Evolutionary conservation across 1,284 basidiomycete genomes (phyloP), one percentile per base, ranked within the genome.

Genomic region (Rhizoctonia solani): DNA sequence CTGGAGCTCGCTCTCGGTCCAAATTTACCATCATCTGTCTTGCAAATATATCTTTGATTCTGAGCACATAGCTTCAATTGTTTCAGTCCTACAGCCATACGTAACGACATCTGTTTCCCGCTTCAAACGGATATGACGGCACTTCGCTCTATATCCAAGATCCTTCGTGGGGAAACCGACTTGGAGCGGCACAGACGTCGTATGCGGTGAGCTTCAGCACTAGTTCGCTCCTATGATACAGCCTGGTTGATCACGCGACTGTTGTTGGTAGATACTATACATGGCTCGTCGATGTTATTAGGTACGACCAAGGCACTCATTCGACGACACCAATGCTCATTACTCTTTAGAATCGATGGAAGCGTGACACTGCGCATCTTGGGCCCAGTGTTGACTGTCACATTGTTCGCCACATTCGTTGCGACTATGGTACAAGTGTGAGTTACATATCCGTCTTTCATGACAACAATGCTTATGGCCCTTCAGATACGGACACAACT

Each of bases 351-450:
- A 23, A 30, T 63, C 4, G 58, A 63, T 52, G 58, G 58, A 29
- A 63, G 58, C 23, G 58, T 63, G 23, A 63, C 47, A 4, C 30
- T 47, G 46, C 58, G 58, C 39, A 63, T 63, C 23, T 27, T 63
- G 14, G 58, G 58, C 11, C 58, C 58, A 39, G 91, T 96, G 14
- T 74, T 92, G 30, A 92, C 89, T 4, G 86, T 95, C 47, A 93
- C 92, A 0, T 67, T 92, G 13, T 93, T 90, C 72, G 85, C 93
- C 1, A 74, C 74, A 1, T 70, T 71, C 21, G 76, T 79, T 16
- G 77, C 77, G 16, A 47, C 46, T 3, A 63, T 63, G 58, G 58
- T 63, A 8, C 27, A n/a, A 69, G 47, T 66, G 69, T 58, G 23
- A 47, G 37, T 54, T 44, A 53, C 16, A 25, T 19, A 14, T n/a